Evolutionary conservation across 192 early-diverging fungal species (phyloP).

Genomic region (Entomortierella chlamydospora): DNA sequence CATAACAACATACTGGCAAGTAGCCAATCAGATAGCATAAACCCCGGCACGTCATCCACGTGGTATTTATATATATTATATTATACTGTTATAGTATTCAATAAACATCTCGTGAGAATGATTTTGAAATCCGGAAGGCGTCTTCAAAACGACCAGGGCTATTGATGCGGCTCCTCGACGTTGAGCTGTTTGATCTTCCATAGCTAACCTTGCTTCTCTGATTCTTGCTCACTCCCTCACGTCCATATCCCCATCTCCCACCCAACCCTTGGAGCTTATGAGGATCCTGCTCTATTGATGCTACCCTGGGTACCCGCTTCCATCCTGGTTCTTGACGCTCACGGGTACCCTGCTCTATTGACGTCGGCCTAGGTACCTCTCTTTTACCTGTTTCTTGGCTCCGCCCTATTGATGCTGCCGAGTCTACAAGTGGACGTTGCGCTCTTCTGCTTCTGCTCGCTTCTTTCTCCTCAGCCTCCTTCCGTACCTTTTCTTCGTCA

Average conservation of each 20-base stretch:
- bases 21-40: too few species aligned
- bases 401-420: not conserved
- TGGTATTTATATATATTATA: not conserved
- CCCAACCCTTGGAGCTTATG: too few species aligned
- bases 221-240: too few species aligned
- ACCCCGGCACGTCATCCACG: not conserved
- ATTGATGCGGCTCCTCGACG: not conserved
- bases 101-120: not conserved
- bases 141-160: not conserved
- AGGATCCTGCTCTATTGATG: too few species aligned
- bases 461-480: slow-evolving; percentile 1
- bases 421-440: not conserved
- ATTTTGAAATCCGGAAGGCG: not conserved
- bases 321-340: too few species aligned
- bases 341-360: too few species aligned
- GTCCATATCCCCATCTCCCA: too few species aligned
- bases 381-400: not conserved
- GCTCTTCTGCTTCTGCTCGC: not conserved
- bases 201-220: not conserved
- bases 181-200: not conserved
- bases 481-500: slow-evolving; percentile 12
- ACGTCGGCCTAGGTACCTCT: too few species aligned
- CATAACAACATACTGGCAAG: too few species aligned
- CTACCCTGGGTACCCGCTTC: too few species aligned
- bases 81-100: not conserved